Conservation (phyloP, 208 protist genomes). For the Leishmania guyanensis region DNA sequence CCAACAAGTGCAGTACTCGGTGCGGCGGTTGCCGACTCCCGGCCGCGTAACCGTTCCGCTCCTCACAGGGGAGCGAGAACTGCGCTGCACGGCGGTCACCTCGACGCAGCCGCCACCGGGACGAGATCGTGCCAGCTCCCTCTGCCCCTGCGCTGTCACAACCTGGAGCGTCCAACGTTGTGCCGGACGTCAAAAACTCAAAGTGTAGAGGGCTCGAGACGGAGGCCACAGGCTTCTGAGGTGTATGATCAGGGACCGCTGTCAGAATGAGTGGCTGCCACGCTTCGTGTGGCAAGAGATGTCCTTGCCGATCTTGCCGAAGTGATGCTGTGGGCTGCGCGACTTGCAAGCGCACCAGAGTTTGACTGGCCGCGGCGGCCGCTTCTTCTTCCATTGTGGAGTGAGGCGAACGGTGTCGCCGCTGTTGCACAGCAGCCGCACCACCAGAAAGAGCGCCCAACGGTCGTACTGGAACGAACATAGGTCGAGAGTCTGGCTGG, state of each 20-base stretch:
- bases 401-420: no score
- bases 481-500: not conserved
- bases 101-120: not conserved
- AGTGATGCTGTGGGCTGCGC: not conserved
- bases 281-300: conserved; percentile 1
- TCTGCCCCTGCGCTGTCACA: not conserved
- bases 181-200: not conserved
- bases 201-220: not conserved
- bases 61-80: not conserved
- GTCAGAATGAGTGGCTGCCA: conserved; percentile 21
- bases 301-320: not conserved
- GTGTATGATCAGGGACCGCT: not conserved
- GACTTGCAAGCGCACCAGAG: conserved; percentile 13
- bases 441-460: not conserved
- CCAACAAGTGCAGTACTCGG: conserved; percentile 31
- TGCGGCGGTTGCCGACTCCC: conserved; percentile 21
- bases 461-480: not conserved
- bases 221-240: not conserved
- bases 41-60: not conserved
- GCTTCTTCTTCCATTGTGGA: not conserved
- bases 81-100: not conserved
- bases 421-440: not conserved
- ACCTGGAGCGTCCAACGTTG: not conserved
- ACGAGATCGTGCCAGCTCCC: not conserved
- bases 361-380: conserved; percentile 4